Percentiles rank a stretch among this genome's conserved stretches.
phyloP scores from a whole-genome alignment of 352 stramenopile genomes.

The Globisporangium mamillatum region DNA sequence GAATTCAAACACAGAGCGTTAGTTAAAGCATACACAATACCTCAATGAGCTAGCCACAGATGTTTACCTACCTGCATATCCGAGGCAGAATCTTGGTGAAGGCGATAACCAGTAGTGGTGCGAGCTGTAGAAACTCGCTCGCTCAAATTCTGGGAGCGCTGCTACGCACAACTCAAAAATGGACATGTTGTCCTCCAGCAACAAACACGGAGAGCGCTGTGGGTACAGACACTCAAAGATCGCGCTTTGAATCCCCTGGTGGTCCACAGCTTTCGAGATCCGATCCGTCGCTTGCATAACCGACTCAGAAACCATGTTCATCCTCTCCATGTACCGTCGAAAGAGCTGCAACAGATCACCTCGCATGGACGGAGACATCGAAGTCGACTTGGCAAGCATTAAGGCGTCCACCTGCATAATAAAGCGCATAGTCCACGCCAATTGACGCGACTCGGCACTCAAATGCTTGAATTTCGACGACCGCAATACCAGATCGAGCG shows the following conservation, averaged over 20 bases:
- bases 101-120: constrained; percentile 30
- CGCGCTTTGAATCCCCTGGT: constrained; percentile 28
- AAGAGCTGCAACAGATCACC: constrained; percentile 31
- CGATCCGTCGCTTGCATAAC: constrained; percentile 22
- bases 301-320: constrained; percentile 39
- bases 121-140: constrained; percentile 31
- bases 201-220: constrained; percentile 28
- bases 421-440: constrained; percentile 48
- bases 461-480: constrained; percentile 32
- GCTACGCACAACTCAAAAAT: constrained; percentile 38
- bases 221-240: constrained; percentile 47
- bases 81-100: constrained; percentile 39
- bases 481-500: constrained; percentile 33
- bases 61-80: constrained; percentile 36
- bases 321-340: constrained; percentile 37
- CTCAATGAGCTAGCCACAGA: no score
- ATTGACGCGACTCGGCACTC: constrained; percentile 30
- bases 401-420: constrained; percentile 35
- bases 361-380: constrained; percentile 14
- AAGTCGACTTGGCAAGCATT: constrained; percentile 8
- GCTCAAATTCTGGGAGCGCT: constrained; percentile 27
- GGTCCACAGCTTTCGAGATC: constrained; percentile 21
- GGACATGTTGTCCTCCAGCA: constrained; percentile 29
- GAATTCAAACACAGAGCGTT: not conserved
- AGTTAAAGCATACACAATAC: not conserved